A percentile compares a stretch with the other conserved stretches of the same genome.
Conservation (phyloP, 2,329 filamentous ascomycete genomes). For the Neospermospora avenae region DNA sequence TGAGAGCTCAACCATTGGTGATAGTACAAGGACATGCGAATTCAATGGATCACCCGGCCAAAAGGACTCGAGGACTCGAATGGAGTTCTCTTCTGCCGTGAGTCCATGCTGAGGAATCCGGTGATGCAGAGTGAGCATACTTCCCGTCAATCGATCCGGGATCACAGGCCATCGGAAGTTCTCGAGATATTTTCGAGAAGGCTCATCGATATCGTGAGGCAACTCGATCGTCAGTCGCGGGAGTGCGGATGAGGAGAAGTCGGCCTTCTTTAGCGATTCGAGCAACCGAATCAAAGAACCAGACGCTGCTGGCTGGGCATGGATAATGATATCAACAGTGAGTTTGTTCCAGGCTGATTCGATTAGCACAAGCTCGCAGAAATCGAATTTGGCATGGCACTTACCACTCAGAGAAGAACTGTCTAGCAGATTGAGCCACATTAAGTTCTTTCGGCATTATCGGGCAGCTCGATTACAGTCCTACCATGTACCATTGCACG, state of each 20-base stretch:
- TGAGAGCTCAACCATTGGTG: constrained; percentile 75
- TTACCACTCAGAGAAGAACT: constrained; percentile 64
- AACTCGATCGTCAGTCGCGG: constrained; percentile 85
- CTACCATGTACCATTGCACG: constrained; percentile 50
- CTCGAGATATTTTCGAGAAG: constrained; percentile 60
- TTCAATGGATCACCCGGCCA: constrained; percentile 65
- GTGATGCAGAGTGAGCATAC: constrained; percentile 67
- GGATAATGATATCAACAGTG: constrained; percentile 78
- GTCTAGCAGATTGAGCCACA: constrained; percentile 79
- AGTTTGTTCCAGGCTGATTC: constrained; percentile 70
- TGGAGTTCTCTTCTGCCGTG: constrained; percentile 66
- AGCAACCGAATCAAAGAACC: constrained; percentile 76
- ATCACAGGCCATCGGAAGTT: constrained; percentile 65
- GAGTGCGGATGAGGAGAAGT: constrained; percentile 66
- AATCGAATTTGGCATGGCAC: constrained; percentile 13
- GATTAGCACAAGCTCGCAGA: constrained; percentile 25
- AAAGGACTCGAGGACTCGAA: constrained; percentile 80
- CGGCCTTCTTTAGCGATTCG: constrained; percentile 68
- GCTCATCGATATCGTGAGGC: constrained; percentile 64
- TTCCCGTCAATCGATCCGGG: constrained; percentile 39
- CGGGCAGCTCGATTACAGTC: constrained; percentile 74
- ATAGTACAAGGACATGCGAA: constrained; percentile 80
- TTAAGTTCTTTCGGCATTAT: constrained; percentile 58
- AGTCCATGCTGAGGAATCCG: constrained; percentile 61
- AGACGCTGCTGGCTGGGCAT: constrained; percentile 66